Conservation (phyloP, 1,139 yeast genomes). For the Yamadazyma trypodendri region DNA sequence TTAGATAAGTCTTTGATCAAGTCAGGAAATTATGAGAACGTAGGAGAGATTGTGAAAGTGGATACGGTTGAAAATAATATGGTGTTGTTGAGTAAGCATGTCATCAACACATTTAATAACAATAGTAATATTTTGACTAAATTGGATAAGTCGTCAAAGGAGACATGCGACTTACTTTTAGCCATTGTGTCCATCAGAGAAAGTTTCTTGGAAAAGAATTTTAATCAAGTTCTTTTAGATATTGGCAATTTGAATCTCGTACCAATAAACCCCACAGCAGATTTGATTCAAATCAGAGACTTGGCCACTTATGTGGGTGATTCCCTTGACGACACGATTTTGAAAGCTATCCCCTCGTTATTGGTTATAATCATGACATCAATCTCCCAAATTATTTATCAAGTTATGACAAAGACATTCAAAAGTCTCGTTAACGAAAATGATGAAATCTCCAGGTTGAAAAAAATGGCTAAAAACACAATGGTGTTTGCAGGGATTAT, state of each 20-base stretch:
- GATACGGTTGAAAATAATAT: constrained; percentile 47
- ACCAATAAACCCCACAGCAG: constrained; percentile 52
- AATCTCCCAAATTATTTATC: constrained; percentile 58
- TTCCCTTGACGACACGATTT: constrained; percentile 64
- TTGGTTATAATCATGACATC: constrained; percentile 82
- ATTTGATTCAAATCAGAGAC: constrained; percentile 35
- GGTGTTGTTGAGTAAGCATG: constrained; percentile 57
- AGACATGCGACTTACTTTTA: constrained; percentile 64
- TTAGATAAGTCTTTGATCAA: constrained; percentile 58
- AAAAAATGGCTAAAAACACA: constrained; percentile 74
- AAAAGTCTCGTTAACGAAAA: constrained; percentile 53
- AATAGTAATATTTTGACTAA: constrained; percentile 48
- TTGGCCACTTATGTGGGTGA: constrained; percentile 42
- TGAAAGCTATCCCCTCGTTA: constrained; percentile 78
- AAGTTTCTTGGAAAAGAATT: constrained; percentile 55
- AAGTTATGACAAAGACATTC: constrained; percentile 46
- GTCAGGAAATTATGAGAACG: constrained; percentile 35
- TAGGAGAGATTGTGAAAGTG: constrained; percentile 20
- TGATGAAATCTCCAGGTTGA: constrained; percentile 53
- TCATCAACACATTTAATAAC: constrained; percentile 51
- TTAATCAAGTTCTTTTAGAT: constrained; percentile 57
- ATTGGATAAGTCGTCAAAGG: constrained; percentile 48
- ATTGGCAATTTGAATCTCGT: constrained; percentile 63
- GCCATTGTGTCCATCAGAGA: constrained; percentile 69
- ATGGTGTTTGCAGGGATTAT: constrained; percentile 96